phyloP scores from a whole-genome alignment of 73 alveolate genomes.

The Durusdinium trenchii region DNA sequence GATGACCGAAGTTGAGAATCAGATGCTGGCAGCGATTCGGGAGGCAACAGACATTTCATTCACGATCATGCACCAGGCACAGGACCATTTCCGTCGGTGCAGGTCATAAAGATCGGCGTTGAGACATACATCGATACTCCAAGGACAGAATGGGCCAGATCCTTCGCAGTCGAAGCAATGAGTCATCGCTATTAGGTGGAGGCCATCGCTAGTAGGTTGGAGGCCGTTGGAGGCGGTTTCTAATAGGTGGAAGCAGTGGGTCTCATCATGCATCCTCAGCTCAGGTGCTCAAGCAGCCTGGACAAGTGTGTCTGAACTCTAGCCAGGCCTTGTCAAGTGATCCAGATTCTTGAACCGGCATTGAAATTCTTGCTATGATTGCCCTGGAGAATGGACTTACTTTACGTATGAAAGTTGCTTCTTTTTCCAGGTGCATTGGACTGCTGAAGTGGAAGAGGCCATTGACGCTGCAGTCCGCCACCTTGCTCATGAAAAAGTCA shows the following conservation, averaged over 20 bases:
- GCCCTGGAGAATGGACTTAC: not conserved
- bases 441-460: constrained; percentile 99
- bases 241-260: not conserved
- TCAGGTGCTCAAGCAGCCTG: constrained; percentile 98
- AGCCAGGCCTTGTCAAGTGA: constrained; percentile 77
- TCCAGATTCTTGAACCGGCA: not conserved
- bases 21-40: constrained; percentile 99
- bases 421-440: constrained; percentile 99
- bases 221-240: no score
- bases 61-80: not conserved
- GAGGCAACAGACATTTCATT: constrained; percentile 85
- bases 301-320: constrained; percentile 98
- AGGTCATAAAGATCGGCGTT: constrained; percentile 95
- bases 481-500: constrained; percentile 96
- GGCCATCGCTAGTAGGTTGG: no score
- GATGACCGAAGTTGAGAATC: constrained; percentile 99
- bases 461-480: constrained; percentile 96
- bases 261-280: not conserved
- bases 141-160: constrained; percentile 98
- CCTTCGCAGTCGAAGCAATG: not conserved
- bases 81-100: not conserved
- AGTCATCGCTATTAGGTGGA: no score
- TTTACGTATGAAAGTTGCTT: not conserved
- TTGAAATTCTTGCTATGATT: not conserved
- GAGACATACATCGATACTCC: constrained; percentile 98